Base-by-base conservation (phyloP, 352 stramenopile species). In the Peronospora destructor region DNA sequence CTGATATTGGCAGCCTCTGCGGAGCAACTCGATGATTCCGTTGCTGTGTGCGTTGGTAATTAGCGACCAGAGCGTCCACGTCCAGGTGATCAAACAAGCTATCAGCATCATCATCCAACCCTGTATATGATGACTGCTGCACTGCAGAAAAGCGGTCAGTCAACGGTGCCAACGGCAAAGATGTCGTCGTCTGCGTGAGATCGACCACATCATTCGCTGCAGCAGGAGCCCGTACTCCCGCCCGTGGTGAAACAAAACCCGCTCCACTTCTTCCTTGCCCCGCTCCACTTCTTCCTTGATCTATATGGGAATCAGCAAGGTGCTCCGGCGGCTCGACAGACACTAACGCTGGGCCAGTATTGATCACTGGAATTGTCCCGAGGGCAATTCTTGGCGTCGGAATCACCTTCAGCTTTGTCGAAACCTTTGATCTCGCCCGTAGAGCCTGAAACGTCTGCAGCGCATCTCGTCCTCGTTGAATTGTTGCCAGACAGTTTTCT, bases 31-130 rank as follows among this genome's bases (percentile, higher is more conserved):
- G 41, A 45, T 41, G 36, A 21, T 49, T 60, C 23, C 61, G 43
- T 28, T 66, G 44, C 41, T 75, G 52, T n/a, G 69, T 23, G 3
- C 60, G 59, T 16, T 71, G 57, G 23, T 82, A 67, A 26, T 57
- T 74, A 8, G 73, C 71, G 21, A 84, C 66, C 5, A 84, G 33
- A 23, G 71, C 71, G 19, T 84, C 73, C 10, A 84, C 66, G 49
- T 84, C 73, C 23, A 84, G 44, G 16, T 64, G 50, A 6, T 75
- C 60, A 23, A 59, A 59, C 32, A 81, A 64, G 19, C 55, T 61
- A 35, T 69, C 55, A 14, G 35, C 51, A 13, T 71, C 49, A 16
- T 59, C 51, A 40, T 62, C 57, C 17, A 62, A 29, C 14, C 33
- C 45, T 54, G 21, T 14, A 23, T 25, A 52, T 10, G 33, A 46